Percentiles rank a stretch among this genome's conserved stretches.
Conservation (phyloP, 805 yeast species). For the Candida lessepsii region DNA sequence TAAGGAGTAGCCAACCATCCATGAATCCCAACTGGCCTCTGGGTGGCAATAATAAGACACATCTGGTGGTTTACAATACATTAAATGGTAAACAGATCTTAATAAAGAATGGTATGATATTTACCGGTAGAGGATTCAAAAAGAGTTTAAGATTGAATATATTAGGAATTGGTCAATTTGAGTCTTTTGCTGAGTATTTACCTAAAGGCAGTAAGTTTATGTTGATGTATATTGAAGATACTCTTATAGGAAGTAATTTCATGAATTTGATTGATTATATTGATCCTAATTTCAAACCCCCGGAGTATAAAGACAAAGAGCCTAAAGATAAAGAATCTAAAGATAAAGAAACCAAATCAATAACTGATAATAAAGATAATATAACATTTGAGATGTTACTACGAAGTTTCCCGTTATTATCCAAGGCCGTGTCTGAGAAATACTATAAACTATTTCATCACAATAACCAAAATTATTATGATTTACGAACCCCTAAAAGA, state of each 20-base stretch:
- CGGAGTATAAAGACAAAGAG: neutral
- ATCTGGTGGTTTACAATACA: conserved; percentile 49
- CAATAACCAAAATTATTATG: conserved; percentile 32
- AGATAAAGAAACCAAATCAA: too few species aligned
- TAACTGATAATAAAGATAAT: conserved; percentile 1
- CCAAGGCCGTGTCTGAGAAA: conserved; percentile 38
- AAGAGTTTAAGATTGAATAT: conserved; percentile 45
- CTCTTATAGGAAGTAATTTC: conserved; percentile 46
- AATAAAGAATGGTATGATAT: conserved; percentile 52
- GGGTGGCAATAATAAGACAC: conserved; percentile 26
- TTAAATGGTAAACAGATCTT: conserved; percentile 55
- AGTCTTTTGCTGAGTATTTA: conserved; percentile 58
- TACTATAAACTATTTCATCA: conserved; percentile 42
- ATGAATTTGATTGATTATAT: conserved; percentile 10
- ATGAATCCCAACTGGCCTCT: conserved; percentile 14
- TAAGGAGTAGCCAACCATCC: conserved; percentile 33
- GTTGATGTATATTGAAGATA: conserved; percentile 55
- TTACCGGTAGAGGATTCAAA: conserved; percentile 60
- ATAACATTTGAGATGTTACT: conserved; percentile 36
- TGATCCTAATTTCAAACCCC: conserved; percentile 8
- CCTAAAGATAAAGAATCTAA: too few species aligned
- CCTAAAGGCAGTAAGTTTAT: conserved; percentile 56
- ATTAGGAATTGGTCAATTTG: conserved; percentile 44
- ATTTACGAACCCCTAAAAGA: conserved; percentile 28
- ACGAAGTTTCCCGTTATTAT: conserved; percentile 38